These are phyloP conservation scores for Apiotrichum akiyoshidainum DNA, from an alignment of 1,284 basidiomycete species.

Conservation along the genomic window DNA sequence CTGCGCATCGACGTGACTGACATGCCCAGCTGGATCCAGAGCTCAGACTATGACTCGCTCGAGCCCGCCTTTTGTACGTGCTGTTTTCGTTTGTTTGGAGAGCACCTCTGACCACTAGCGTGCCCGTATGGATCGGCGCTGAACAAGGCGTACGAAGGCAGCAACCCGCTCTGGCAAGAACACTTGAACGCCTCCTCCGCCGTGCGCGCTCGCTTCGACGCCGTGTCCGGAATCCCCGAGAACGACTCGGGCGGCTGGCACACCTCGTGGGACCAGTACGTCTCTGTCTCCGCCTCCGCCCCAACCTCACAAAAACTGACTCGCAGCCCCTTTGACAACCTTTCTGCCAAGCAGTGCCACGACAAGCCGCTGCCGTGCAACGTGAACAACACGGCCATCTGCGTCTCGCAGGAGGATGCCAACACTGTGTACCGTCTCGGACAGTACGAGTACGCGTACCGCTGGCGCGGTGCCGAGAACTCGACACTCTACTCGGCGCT, in stretches of 20 bases:
- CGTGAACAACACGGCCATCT: conserved; percentile 28
- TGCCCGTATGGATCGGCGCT: conserved; percentile 22
- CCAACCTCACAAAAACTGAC: background rate
- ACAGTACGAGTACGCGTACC: conserved; percentile 40
- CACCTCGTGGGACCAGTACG: conserved; percentile 39
- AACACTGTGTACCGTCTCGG: conserved; percentile 41
- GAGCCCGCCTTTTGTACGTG: conserved; percentile 30
- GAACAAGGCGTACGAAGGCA: conserved; percentile 14
- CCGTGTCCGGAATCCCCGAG: conserved; percentile 30
- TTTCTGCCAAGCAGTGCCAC: conserved; percentile 44
- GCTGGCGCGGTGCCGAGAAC: conserved; percentile 29
- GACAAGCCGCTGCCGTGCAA: conserved; percentile 33
- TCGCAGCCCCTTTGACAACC: conserved; percentile 41
- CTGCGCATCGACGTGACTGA: background rate
- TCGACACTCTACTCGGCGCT: conserved; percentile 30
- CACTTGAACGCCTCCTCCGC: conserved; percentile 27
- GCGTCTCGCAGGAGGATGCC: conserved; percentile 33
- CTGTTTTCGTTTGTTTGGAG: background rate
- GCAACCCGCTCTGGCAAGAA: conserved; percentile 25
- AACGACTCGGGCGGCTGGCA: conserved; percentile 35
- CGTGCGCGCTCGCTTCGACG: conserved; percentile 29
- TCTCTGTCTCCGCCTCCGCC: background rate
- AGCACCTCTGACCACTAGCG: conserved; percentile 9
- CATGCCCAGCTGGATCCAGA: conserved; percentile 19
- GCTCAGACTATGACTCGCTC: conserved; percentile 33